phyloP scores from a whole-genome alignment of 805 yeast species.

The Wickerhamiella azyma region DNA sequence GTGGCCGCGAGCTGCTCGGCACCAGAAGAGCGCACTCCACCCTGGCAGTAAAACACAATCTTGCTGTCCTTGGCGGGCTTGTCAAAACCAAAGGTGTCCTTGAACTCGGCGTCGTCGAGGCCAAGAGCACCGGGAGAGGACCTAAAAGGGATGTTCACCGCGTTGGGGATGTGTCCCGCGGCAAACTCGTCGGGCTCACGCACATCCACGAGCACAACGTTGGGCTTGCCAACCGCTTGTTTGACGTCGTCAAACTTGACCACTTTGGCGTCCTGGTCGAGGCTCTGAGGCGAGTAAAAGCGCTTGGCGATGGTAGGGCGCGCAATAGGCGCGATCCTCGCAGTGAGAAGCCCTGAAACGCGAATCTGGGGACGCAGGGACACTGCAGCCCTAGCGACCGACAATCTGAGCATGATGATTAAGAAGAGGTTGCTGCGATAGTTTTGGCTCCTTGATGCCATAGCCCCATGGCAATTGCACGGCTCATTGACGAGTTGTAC shows the following conservation, averaged over 20 bases:
- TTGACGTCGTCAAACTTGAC: slow-evolving; percentile 43
- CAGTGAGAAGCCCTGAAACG: neutral
- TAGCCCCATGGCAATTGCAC: neutral
- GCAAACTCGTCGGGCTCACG: slow-evolving; percentile 76
- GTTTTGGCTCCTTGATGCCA: too few relatives aligned
- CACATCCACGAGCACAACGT: slow-evolving; percentile 63
- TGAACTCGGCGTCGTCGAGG: slow-evolving; percentile 63
- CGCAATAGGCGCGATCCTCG: neutral
- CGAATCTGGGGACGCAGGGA: neutral
- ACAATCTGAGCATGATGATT: slow-evolving; percentile 6
- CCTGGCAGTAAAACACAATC: slow-evolving; percentile 79
- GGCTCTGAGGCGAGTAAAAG: slow-evolving; percentile 18
- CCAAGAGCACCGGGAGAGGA: slow-evolving; percentile 88
- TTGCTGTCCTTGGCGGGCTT: slow-evolving; percentile 65
- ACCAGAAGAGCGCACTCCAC: slow-evolving; percentile 80
- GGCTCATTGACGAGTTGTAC: too few relatives aligned
- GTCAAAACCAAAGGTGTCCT: slow-evolving; percentile 62
- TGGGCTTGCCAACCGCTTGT: slow-evolving; percentile 31
- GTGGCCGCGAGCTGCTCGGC: slow-evolving; percentile 87
- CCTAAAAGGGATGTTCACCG: slow-evolving; percentile 80
- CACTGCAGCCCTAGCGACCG: neutral
- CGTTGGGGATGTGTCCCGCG: slow-evolving; percentile 67
- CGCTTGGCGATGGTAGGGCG: slow-evolving; percentile 6
- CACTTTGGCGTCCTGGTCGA: slow-evolving; percentile 33
- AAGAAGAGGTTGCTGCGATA: neutral